Evolutionary conservation across 148 eudicot species (phyloP).

Genomic region (Nyssa sinensis): DNA sequence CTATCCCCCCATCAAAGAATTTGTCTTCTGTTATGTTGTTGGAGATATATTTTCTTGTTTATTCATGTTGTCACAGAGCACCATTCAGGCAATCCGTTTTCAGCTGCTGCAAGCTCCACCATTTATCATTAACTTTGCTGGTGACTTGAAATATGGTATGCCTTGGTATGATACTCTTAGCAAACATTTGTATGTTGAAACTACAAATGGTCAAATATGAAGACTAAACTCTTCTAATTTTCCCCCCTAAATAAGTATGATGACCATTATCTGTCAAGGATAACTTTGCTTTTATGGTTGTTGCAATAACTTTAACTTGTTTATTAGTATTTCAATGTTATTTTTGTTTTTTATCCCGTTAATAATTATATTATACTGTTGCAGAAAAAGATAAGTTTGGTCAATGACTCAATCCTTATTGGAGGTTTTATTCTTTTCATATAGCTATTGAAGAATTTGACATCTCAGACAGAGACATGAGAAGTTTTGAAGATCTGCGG

Average conservation of each 20-base stretch:
- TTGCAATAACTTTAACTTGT: neutral
- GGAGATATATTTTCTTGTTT: slow-evolving; percentile 15
- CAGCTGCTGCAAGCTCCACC: slow-evolving; percentile 95
- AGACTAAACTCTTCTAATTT: too few relatives aligned
- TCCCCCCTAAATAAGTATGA: neutral
- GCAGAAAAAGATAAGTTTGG: neutral
- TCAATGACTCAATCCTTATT: slow-evolving; percentile 9
- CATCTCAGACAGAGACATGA: slow-evolving; percentile 24
- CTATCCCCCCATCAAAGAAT: slow-evolving; percentile 6
- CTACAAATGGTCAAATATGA: neutral
- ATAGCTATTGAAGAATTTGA: slow-evolving; percentile 54
- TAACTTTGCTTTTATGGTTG: neutral
- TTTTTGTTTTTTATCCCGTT: neutral
- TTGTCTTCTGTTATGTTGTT: neutral
- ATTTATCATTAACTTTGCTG: slow-evolving; percentile 49
- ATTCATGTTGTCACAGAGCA: slow-evolving; percentile 52
- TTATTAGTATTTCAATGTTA: neutral
- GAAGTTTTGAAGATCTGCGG: slow-evolving; percentile 43
- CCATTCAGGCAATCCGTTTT: slow-evolving; percentile 67
- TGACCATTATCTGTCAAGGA: slow-evolving; percentile 3
- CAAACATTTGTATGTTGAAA: neutral
- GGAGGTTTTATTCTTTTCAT: slow-evolving; percentile 3
- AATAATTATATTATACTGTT: neutral
- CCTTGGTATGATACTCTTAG: neutral
- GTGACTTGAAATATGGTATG: slow-evolving; percentile 88